Evolutionary conservation across 306 rosid genomes (phyloP), one percentile per base, ranked within the genome.

Genomic region (Inga oerstediana): DNA sequence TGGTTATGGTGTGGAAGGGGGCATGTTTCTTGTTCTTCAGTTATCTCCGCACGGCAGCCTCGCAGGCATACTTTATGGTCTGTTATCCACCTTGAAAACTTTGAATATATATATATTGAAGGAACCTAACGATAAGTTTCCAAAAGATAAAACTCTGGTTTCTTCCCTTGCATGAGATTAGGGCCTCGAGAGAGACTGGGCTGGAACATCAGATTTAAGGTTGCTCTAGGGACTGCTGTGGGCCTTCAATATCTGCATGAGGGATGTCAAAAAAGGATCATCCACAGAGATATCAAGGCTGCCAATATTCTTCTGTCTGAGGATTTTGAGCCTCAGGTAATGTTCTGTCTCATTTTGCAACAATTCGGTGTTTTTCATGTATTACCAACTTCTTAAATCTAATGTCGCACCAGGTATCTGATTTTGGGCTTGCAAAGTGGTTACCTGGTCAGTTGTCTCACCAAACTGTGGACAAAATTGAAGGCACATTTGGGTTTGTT

Each of bases 401-500:
- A 59, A 22, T 22, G 32, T 59, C 87, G 56, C 73, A 16, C 82
- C 90, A 96, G 99, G 91, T 97, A 84, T 91, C 97, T 64, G 99
- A 97, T 87, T 97, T 97, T 62, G 99, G 99, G 77, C 98, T 97
- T 64, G 91, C 99, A 13, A 97, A 94, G 86, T 97, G 98, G 99
- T 92, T 97, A 46, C 98, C 99, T 70, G 97, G 94, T 82, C 97
- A 91, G 82, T 97, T 97, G 99, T 92, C 97, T 84, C 99, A 97
- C 89, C 99, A 97, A 82, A 78, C 89, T 34, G 97, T 94, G 19
- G 91, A 97, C 58, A 94, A 92, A 81, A 76, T 97, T 34, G 99
- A 97, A 92, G 99, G 99, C 91, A 97, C 99, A 88, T 97, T 97
- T 35, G 99, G 98, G 99, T 97, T 78, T 66, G 95, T 86, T 77